Evolutionary conservation across 2,329 filamentous ascomycete species (phyloP).

Genomic region (Chrysoporthe austroafricana): DNA sequence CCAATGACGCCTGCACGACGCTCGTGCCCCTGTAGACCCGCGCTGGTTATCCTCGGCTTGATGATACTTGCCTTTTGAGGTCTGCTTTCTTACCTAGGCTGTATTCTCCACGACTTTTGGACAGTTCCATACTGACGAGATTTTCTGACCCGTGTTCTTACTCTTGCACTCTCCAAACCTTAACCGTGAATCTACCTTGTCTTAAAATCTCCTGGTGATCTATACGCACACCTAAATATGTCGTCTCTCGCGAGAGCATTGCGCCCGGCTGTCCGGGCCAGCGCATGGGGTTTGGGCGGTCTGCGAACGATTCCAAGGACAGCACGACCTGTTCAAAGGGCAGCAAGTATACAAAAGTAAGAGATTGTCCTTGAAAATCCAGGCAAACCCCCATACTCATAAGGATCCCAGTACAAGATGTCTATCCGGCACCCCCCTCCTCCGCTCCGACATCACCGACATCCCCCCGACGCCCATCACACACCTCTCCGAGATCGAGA

Average conservation of each 20-base stretch:
- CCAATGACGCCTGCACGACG: constrained; percentile 25
- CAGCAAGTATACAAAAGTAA: constrained; percentile 38
- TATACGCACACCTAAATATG: constrained; percentile 37
- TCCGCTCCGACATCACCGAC: constrained; percentile 69
- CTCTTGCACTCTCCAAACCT: background rate
- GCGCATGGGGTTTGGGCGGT: constrained; percentile 42
- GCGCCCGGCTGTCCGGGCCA: constrained; percentile 54
- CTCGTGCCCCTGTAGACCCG: constrained; percentile 12
- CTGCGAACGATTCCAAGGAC: constrained; percentile 35
- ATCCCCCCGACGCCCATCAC: constrained; percentile 91
- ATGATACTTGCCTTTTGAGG: constrained; percentile 18
- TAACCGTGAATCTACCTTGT: background rate
- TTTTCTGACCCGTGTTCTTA: background rate
- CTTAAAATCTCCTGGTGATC: background rate
- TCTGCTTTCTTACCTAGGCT: constrained; percentile 23
- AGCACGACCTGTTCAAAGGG: constrained; percentile 28
- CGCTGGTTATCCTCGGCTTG: constrained; percentile 38
- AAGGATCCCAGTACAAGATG: constrained; percentile 45
- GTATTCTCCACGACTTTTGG: background rate
- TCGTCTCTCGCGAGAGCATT: constrained; percentile 55
- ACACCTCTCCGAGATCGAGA: constrained; percentile 87
- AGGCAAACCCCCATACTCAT: constrained; percentile 12
- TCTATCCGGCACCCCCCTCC: constrained; percentile 63
- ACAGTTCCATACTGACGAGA: background rate
- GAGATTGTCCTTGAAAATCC: constrained; percentile 18